Percentiles rank a stretch among this genome's conserved stretches.
Evolutionary conservation across 345 rosid species (phyloP).

Genomic region (Microthlaspi erraticum): DNA sequence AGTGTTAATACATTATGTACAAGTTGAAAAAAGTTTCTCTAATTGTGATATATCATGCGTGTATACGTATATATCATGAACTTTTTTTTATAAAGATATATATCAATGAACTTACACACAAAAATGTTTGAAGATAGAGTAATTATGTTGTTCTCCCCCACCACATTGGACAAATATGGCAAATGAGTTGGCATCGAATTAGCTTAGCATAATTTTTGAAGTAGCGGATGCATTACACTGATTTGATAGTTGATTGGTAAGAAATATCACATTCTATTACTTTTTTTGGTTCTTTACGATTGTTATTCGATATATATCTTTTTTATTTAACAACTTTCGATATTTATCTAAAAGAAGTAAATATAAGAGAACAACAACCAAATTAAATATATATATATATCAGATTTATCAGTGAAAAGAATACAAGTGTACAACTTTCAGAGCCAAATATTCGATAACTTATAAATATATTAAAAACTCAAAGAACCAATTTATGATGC

Average conservation of each 20-base stretch:
- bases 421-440: neutral
- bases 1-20: neutral
- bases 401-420: neutral
- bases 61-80: constrained; percentile 8
- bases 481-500: neutral
- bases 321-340: too few species aligned
- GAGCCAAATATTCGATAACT: neutral
- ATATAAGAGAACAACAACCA: neutral
- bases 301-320: constrained; percentile 9
- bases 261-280: neutral
- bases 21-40: neutral
- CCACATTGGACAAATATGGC: constrained; percentile 31
- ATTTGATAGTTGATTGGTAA: constrained; percentile 35
- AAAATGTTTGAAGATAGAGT: constrained; percentile 13
- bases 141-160: constrained; percentile 20
- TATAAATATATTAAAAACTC: neutral
- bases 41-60: constrained; percentile 17
- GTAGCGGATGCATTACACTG: constrained; percentile 23
- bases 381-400: too few species aligned
- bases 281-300: neutral
- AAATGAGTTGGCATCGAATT: constrained; percentile 39
- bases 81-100: neutral
- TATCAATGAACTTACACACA: constrained; percentile 3
- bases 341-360: constrained; percentile 4
- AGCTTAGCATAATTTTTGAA: constrained; percentile 18